Base-by-base conservation (phyloP, 768 basidiomycete species). In the Tulasnella sp. region DNA sequence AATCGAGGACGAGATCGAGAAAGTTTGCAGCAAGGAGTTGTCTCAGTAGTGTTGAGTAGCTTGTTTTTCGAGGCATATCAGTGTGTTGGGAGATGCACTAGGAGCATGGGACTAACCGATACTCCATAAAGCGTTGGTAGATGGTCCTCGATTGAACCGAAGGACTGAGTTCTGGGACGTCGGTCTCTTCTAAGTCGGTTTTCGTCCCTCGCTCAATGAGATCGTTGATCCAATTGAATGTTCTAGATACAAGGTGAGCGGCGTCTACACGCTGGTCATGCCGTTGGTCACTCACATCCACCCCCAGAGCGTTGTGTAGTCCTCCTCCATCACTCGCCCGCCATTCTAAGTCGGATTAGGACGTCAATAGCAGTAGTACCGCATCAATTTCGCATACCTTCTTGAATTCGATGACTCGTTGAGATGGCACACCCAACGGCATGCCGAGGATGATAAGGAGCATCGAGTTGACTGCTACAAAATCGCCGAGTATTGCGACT, bases 111-210 rank as follows among this genome's bases (percentile, higher is more conserved):
- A 41, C 34, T 4, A 7, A 58, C 57, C 51, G 31, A 21, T 40
- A 37, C 15, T 58, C 74, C 3, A 34, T 52, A 62, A 77, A 81
- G 62, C 77, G 76, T 42, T 68, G 65, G 62, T 84, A 85, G 8
- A 88, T 67, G 0, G 84, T 77, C 1, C 79, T 76, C 0, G 84
- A 81, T 62, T 80, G 81, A 61, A 80, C 69, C 0, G 78, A 81
- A 1, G 83, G 81, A 61, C 83, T 85, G 21, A 89, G 72, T 45
- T 72, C 59, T 82, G 83, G 86, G 0, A 89, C 77, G 55, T 88
- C 84, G 1, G 73, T 69, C 64, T 89, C 85, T 45, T 80, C 75
- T 45, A 90, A 71, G 1, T 81, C 85, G 3, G 71, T 72, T 53
- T 71, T 57, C 34, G 73, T 68, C 21, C 80, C 79, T 72, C 74